These are phyloP conservation scores for Effrenium voratum DNA, from an alignment of 73 alveolate species.

Conservation along the genomic window DNA sequence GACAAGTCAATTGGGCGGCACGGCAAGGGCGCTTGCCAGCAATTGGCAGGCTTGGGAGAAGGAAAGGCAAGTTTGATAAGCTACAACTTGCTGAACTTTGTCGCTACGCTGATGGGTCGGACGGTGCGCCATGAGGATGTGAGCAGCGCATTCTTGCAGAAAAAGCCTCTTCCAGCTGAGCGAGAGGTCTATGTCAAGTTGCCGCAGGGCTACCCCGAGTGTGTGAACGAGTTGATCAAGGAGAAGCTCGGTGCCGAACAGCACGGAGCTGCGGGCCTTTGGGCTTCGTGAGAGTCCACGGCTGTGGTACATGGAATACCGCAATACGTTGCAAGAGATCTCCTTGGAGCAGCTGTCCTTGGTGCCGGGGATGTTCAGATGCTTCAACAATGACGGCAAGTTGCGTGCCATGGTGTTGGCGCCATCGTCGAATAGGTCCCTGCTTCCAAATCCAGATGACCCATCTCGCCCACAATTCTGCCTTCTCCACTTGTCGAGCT, in stretches of 20 bases:
- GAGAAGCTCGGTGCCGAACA: not conserved
- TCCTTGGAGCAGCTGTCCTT: not conserved
- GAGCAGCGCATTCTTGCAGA: not conserved
- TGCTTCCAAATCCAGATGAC: not conserved
- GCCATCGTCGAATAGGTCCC: not conserved
- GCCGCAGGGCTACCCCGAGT: not conserved
- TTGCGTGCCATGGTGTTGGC: not conserved
- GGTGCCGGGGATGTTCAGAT: not conserved
- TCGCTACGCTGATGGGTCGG: not conserved
- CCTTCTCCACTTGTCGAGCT: not conserved
- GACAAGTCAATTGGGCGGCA: too few species aligned
- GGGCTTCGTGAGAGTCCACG: not conserved
- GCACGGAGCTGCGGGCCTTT: not conserved
- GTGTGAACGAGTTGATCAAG: not conserved
- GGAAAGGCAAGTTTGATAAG: not conserved
- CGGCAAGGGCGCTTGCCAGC: too few species aligned
- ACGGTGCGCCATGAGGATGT: not conserved
- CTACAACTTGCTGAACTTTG: not conserved
- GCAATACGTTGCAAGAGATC: not conserved
- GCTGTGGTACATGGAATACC: not conserved
- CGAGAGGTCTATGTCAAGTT: not conserved
- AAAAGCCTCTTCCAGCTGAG: not conserved
- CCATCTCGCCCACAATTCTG: constrained; percentile 6
- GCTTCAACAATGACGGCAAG: not conserved
- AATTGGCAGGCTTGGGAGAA: too few species aligned